phyloP scores from a whole-genome alignment of 192 early-diverging fungal genomes.

The Rhizoclosmatium globosum region DNA sequence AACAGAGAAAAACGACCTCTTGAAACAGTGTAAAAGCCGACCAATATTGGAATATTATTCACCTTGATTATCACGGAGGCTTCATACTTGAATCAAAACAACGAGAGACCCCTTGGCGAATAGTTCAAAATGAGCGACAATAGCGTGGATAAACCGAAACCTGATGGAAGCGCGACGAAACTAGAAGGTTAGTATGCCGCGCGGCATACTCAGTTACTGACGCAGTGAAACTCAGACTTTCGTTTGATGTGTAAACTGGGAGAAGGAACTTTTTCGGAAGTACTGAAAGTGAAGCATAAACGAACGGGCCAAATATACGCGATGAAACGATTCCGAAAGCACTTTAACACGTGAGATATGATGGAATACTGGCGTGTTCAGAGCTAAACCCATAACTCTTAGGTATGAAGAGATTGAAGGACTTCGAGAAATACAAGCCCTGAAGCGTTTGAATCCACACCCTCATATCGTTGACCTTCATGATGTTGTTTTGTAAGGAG shows the following conservation, averaged over 20 bases:
- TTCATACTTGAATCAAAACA: neutral
- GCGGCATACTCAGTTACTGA: neutral
- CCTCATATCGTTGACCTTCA: conserved; percentile 60
- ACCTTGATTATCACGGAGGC: too few species aligned
- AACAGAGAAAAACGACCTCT: too few species aligned
- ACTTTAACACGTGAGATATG: conserved; percentile 58
- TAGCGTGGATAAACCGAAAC: neutral
- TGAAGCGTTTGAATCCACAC: conserved; percentile 63
- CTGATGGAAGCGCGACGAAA: conserved; percentile 20
- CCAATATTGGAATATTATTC: too few species aligned
- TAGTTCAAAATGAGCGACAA: neutral
- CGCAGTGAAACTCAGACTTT: conserved; percentile 49
- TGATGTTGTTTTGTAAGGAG: conserved; percentile 63
- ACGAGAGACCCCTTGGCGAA: neutral
- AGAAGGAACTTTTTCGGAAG: conserved; percentile 73
- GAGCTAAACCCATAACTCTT: neutral
- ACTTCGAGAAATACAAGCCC: conserved; percentile 68
- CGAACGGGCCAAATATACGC: conserved; percentile 63
- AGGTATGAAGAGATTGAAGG: conserved; percentile 64
- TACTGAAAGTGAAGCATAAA: conserved; percentile 70
- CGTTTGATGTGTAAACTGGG: conserved; percentile 66
- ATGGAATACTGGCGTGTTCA: neutral
- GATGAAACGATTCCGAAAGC: conserved; percentile 71
- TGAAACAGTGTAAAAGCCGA: too few species aligned
- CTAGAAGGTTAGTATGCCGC: conserved; percentile 20